A percentile compares a stretch with the other conserved stretches of the same genome.
These are phyloP conservation scores for Lolium multiflorum DNA, from an alignment of 176 grass and related monocot genomes.

Conservation along the genomic window DNA sequence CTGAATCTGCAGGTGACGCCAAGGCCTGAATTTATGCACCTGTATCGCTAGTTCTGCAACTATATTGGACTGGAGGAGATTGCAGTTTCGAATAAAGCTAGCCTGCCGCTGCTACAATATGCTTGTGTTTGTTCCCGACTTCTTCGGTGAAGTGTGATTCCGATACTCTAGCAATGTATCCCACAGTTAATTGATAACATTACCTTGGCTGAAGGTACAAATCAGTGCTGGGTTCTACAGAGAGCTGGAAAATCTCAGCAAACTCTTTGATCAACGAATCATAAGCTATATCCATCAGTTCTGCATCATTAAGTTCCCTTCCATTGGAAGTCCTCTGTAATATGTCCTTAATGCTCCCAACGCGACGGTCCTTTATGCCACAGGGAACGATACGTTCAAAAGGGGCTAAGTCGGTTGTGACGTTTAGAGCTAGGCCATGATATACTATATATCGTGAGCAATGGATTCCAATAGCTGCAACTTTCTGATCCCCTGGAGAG, in stretches of 20 bases:
- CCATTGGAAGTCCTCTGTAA: constrained; percentile 17
- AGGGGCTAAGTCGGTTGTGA: constrained; percentile 65
- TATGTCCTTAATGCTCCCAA: constrained; percentile 68
- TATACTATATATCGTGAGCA: constrained; percentile 60
- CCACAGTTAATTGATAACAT: background rate
- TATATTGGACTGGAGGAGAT: background rate
- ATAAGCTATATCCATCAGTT: constrained; percentile 56
- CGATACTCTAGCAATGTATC: constrained; percentile 8
- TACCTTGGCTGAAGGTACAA: background rate
- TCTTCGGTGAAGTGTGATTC: background rate
- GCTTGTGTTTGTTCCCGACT: constrained; percentile 1
- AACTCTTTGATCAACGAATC: constrained; percentile 70
- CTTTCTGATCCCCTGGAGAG: constrained; percentile 47
- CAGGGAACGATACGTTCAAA: constrained; percentile 72
- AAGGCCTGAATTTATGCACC: constrained; percentile 21
- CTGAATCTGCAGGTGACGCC: constrained; percentile 41
- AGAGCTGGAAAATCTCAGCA: constrained; percentile 70
- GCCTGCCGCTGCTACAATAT: background rate
- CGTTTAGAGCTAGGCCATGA: constrained; percentile 81
- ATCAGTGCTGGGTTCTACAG: constrained; percentile 36
- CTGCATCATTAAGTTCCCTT: constrained; percentile 38
- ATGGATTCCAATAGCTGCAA: constrained; percentile 79
- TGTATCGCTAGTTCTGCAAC: background rate
- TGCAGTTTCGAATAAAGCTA: constrained; percentile 18
- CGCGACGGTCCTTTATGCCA: constrained; percentile 54